A percentile compares a stretch with the other conserved stretches of the same genome.
phyloP scores from a whole-genome alignment of 495 filamentous ascomycete genomes.

The Pyronema domesticum region DNA sequence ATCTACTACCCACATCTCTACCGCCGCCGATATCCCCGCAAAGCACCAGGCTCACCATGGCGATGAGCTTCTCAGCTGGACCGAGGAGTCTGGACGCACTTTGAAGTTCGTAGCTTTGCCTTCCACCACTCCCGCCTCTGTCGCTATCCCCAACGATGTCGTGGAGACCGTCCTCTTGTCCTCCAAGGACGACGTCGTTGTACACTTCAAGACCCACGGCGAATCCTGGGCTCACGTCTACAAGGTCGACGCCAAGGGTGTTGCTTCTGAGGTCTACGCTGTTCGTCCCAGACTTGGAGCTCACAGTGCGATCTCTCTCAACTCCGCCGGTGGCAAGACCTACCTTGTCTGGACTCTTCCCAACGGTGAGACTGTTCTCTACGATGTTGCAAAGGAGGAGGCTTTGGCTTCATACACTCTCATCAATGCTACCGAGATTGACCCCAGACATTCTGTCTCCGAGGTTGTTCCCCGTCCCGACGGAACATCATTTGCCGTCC shows the following conservation, averaged over 20 bases:
- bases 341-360: conserved; percentile 48
- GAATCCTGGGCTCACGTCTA: conserved; percentile 73
- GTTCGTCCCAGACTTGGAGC: conserved; percentile 46
- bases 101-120: conserved; percentile 14
- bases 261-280: conserved; percentile 53
- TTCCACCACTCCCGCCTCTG: background rate
- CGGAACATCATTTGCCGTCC: conserved; percentile 47
- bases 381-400: conserved; percentile 4
- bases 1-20: background rate
- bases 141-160: conserved; percentile 37
- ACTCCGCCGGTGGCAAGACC: conserved; percentile 57
- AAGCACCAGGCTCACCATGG: background rate
- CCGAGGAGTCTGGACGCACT: conserved; percentile 10
- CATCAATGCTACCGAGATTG: conserved; percentile 21
- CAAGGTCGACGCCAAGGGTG: conserved; percentile 51
- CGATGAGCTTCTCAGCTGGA: conserved; percentile 11
- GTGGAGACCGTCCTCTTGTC: conserved; percentile 55
- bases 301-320: conserved; percentile 59
- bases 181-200: conserved; percentile 59
- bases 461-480: conserved; percentile 57
- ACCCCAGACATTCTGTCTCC: conserved; percentile 47
- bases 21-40: background rate
- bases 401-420: conserved; percentile 9
- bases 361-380: conserved; percentile 15
- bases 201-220: conserved; percentile 55